These are phyloP conservation scores for Fraxinus floribunda DNA, from an alignment of 305 asterid species.

Conservation along the genomic window DNA sequence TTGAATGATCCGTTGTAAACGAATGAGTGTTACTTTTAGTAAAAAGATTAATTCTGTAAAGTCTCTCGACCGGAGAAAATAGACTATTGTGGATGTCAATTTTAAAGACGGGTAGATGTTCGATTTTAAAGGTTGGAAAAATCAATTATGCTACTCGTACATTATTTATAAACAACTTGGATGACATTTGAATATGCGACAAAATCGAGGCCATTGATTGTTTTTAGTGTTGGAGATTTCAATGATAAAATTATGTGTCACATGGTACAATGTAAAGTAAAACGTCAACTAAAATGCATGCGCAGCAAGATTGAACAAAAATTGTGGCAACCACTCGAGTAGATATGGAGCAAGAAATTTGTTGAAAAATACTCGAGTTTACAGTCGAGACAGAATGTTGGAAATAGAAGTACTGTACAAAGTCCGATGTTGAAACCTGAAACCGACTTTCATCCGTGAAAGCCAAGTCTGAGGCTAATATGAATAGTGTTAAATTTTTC, in stretches of 20 bases:
- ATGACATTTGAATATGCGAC: no score
- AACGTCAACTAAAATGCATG: no score
- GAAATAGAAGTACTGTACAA: slow-evolving; percentile 30
- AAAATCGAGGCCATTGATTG: no score
- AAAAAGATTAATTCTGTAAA: not conserved
- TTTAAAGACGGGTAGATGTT: not conserved
- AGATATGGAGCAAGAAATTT: not conserved
- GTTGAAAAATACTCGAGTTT: not conserved
- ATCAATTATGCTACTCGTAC: no score
- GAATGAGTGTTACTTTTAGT: not conserved
- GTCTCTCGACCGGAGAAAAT: not conserved
- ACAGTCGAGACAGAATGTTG: slow-evolving; percentile 38
- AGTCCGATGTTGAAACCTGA: slow-evolving; percentile 42
- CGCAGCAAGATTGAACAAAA: not conserved
- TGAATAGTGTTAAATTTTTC: not conserved
- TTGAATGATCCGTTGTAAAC: not conserved
- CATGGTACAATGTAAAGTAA: no score
- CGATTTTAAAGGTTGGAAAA: not conserved
- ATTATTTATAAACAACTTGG: no score
- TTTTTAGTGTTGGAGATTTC: no score
- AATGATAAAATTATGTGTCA: no score
- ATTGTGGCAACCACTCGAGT: not conserved
- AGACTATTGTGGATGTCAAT: not conserved
- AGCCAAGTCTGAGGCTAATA: slow-evolving; percentile 39
- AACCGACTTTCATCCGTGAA: slow-evolving; percentile 33